A percentile compares a stretch with the other conserved stretches of the same genome.
These are phyloP conservation scores for Phytopythium kandeliae DNA, from an alignment of 352 stramenopile genomes.

Conservation along the genomic window DNA sequence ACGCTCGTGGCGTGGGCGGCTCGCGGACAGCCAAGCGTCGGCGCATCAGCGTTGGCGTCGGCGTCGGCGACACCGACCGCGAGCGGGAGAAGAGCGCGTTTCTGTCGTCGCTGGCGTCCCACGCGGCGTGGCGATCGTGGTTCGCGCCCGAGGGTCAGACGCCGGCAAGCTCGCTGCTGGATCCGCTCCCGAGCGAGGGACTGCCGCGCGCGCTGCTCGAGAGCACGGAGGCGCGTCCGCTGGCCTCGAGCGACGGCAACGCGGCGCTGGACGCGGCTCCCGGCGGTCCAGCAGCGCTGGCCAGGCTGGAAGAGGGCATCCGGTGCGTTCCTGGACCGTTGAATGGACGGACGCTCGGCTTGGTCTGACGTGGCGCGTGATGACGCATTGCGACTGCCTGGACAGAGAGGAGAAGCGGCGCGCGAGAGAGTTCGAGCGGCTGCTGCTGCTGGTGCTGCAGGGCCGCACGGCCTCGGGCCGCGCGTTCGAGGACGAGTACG, in stretches of 20 bases:
- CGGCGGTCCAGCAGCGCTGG: conserved; percentile 14
- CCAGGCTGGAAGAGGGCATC: conserved; percentile 37
- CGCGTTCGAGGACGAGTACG: conserved; percentile 41
- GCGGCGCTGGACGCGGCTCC: too few relatives aligned
- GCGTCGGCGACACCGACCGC: neutral
- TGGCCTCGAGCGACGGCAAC: too few relatives aligned
- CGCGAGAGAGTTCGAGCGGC: conserved; percentile 35
- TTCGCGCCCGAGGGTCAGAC: conserved; percentile 20
- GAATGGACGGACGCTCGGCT: neutral
- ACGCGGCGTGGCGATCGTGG: conserved; percentile 57
- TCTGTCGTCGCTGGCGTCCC: conserved; percentile 33
- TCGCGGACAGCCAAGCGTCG: neutral
- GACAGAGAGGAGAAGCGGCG: conserved; percentile 32
- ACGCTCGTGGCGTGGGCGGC: neutral
- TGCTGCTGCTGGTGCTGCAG: conserved; percentile 54
- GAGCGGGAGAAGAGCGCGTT: conserved; percentile 33
- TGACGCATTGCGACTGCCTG: conserved; percentile 1
- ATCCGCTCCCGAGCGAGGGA: conserved; percentile 30
- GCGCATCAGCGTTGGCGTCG: neutral
- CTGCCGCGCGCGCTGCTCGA: conserved; percentile 20
- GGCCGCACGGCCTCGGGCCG: conserved; percentile 50
- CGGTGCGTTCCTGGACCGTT: conserved; percentile 18
- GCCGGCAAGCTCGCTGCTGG: conserved; percentile 20
- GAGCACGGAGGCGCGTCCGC: too few relatives aligned
- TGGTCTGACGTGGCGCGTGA: neutral